phyloP scores from a whole-genome alignment of 257 asterid genomes.

The Penstemon barbatus region DNA sequence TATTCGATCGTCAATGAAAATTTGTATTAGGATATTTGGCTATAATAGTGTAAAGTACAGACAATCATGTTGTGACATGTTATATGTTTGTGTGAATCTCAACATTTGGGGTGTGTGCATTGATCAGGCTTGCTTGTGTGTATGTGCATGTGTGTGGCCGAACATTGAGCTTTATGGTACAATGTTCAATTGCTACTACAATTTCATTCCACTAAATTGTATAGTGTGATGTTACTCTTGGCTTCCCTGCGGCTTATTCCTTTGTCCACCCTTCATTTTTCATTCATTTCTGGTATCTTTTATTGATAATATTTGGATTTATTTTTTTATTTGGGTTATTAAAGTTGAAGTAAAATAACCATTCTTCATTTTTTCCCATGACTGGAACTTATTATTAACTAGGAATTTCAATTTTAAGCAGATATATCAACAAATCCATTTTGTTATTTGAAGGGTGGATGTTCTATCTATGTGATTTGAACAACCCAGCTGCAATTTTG shows the following conservation, averaged over 20 bases:
- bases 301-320: not conserved
- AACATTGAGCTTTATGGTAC: not conserved
- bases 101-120: too few species aligned
- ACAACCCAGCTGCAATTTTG: slow-evolving; percentile 9
- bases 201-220: too few species aligned
- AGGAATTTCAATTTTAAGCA: too few species aligned
- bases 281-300: slow-evolving; percentile 3
- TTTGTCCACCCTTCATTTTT: not conserved
- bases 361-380: slow-evolving; percentile 9
- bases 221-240: slow-evolving; percentile 2
- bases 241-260: slow-evolving; percentile 2
- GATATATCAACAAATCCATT: not conserved
- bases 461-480: slow-evolving; percentile 13
- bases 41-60: not conserved
- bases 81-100: too few species aligned
- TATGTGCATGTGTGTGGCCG: too few species aligned
- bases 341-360: not conserved
- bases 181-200: slow-evolving; percentile 10
- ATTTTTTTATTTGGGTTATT: slow-evolving; percentile 8
- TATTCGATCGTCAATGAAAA: not conserved
- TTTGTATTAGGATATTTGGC: not conserved
- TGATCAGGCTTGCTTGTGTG: too few species aligned
- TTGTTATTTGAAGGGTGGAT: not conserved
- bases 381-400: too few species aligned
- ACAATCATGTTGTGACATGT: too few species aligned